Evolutionary conservation across 164 flowering plant species (phyloP), one percentile per base, ranked within the genome.

Genomic region (Magnolia changhungtana): DNA sequence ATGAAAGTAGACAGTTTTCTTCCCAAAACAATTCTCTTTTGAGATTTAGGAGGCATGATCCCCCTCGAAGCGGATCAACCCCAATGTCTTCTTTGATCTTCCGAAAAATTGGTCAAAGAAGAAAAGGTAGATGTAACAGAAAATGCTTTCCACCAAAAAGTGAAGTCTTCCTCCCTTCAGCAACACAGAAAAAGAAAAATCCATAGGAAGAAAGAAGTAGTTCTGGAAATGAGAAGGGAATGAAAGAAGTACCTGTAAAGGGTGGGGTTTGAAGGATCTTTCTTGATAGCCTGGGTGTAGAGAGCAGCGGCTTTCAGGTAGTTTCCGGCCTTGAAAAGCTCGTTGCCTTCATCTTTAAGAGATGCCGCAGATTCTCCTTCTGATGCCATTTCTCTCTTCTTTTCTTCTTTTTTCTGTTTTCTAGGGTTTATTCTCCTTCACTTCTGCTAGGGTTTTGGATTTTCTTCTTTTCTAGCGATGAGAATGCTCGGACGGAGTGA

Each of bases 271-370:
- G 88, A 85, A 50, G 97, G 95, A 77, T 95, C 99, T 37, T 84
- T 81, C 83, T 95, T 95, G 71, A 93, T 90, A 67, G 99, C 98
- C 81, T 95, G 98, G 37, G 99, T 95, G 77, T 93, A 93, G 1
- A 90, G 83, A 69, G 99, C 99, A 76, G 99, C 99, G 21, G 99
- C 98, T 86, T 95, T 95, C 63, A 95, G 97, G 73, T 86, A 92
- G 75, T 95, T 95, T 16, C 98, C 98, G 0, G 92, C 89, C 87
- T 95, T 95, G 86, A 93, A 95, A 75, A 88, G 87, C 29, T 89
- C 92, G 78, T 93, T 95, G 10, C 99, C 99, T 76, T 92, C 85
- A 75, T 93, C 97, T 80, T 95, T 95, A 82, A 93, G 81, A 13
- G 92, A 75, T 29, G 51, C 51, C 72, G 50, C 73, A 55, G 11